phyloP scores from a whole-genome alignment of 305 asterid species.

The Euphrasia arctica region DNA sequence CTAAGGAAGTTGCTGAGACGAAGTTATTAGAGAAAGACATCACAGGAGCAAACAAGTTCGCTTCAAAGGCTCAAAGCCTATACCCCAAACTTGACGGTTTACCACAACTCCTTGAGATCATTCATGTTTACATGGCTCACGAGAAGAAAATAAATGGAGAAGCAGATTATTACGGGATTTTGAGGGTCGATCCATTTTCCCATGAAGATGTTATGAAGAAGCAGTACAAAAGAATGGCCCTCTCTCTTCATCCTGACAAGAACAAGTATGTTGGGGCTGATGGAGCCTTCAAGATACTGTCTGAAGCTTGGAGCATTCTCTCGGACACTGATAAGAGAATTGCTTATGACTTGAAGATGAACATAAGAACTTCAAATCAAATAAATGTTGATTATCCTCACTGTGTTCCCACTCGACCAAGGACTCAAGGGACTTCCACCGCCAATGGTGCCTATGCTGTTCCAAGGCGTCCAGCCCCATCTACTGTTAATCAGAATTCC shows the following conservation, averaged over 20 bases:
- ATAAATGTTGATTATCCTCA: constrained; percentile 18
- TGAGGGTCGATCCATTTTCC: constrained; percentile 44
- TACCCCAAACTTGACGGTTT: constrained; percentile 64
- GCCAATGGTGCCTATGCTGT: constrained; percentile 12
- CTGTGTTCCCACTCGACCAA: constrained; percentile 24
- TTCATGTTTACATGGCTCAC: constrained; percentile 38
- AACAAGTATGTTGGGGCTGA: constrained; percentile 61
- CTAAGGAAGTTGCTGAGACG: constrained; percentile 53
- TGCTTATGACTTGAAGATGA: constrained; percentile 38
- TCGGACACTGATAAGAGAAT: constrained; percentile 46
- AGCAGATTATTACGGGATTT: constrained; percentile 48
- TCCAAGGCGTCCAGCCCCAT: constrained; percentile 8
- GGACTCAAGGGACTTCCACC: constrained; percentile 21
- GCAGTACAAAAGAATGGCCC: constrained; percentile 46
- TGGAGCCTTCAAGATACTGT: constrained; percentile 62
- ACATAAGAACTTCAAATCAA: constrained; percentile 27
- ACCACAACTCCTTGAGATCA: constrained; percentile 43
- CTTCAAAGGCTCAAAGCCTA: constrained; percentile 52
- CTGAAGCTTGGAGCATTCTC: constrained; percentile 53
- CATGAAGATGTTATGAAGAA: constrained; percentile 39
- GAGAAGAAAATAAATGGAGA: constrained; percentile 52
- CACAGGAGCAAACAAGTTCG: constrained; percentile 46
- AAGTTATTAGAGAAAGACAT: constrained; percentile 46
- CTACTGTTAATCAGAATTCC: constrained; percentile 20
- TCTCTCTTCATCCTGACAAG: constrained; percentile 69